A percentile compares a stretch with the other conserved stretches of the same genome.
Conservation (phyloP, 2,329 filamentous ascomycete species). For the Penicillium frequentans region DNA sequence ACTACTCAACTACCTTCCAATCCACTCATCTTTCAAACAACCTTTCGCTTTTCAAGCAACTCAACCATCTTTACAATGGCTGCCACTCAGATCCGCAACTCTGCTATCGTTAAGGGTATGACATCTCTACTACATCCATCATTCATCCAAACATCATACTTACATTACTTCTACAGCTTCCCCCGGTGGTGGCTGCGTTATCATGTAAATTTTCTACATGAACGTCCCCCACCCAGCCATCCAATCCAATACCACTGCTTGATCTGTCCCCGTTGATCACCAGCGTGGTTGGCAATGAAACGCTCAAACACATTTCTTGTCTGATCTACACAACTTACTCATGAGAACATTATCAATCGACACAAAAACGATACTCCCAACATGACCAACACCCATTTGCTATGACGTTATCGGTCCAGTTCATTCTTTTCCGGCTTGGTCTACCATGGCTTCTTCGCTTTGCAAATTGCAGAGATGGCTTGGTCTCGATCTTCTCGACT, state of each 20-base stretch:
- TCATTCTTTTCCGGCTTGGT: slow-evolving; percentile 9
- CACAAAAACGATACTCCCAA: background rate
- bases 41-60: slow-evolving; percentile 9
- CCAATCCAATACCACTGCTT: background rate
- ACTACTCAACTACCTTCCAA: slow-evolving; percentile 3
- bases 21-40: background rate
- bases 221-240: slow-evolving; percentile 3
- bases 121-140: background rate
- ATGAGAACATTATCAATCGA: background rate
- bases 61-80: slow-evolving; percentile 24
- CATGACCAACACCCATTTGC: slow-evolving; percentile 1
- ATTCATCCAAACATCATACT: background rate
- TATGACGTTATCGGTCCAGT: slow-evolving; percentile 9
- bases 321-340: background rate
- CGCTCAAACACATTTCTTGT: background rate
- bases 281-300: background rate
- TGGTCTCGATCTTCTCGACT: background rate
- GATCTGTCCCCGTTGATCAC: slow-evolving; percentile 1
- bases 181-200: slow-evolving; percentile 30
- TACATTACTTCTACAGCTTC: slow-evolving; percentile 14
- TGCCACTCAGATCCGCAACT: slow-evolving; percentile 21
- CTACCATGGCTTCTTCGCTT: background rate
- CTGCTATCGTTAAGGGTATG: slow-evolving; percentile 25
- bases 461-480: no score
- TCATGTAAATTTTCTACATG: slow-evolving; percentile 26